These are phyloP conservation scores for Ophiostoma angusticollis DNA, from an alignment of 2,329 filamentous ascomycete species.

Conservation along the genomic window DNA sequence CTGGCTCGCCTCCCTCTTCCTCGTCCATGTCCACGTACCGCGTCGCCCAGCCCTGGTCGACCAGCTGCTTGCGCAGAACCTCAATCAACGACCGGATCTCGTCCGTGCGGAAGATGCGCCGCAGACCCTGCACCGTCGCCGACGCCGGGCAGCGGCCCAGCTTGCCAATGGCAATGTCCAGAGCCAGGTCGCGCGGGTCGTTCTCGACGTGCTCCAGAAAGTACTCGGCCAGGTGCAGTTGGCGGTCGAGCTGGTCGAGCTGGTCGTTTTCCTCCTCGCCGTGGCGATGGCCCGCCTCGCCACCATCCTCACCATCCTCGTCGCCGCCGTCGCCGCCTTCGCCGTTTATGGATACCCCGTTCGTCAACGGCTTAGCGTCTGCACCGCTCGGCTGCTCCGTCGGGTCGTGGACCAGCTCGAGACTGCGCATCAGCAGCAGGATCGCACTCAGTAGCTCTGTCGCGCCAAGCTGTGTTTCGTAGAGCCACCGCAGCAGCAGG, in stretches of 20 bases:
- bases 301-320: slow-evolving; percentile 12
- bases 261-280: slow-evolving; percentile 31
- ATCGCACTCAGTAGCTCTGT: slow-evolving; percentile 55
- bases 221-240: slow-evolving; percentile 55
- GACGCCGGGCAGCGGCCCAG: slow-evolving; percentile 51
- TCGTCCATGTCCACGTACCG: slow-evolving; percentile 50
- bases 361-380: slow-evolving; percentile 20
- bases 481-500: slow-evolving; percentile 52
- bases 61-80: slow-evolving; percentile 59
- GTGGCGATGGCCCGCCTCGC: slow-evolving; percentile 14
- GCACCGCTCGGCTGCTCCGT: slow-evolving; percentile 21
- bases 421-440: slow-evolving; percentile 53
- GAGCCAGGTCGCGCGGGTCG: slow-evolving; percentile 46
- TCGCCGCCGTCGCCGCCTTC: slow-evolving; percentile 17
- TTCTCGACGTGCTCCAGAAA: slow-evolving; percentile 50
- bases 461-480: slow-evolving; percentile 51
- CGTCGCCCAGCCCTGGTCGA: slow-evolving; percentile 63
- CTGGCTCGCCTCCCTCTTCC: slow-evolving; percentile 27
- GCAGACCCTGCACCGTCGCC: slow-evolving; percentile 49
- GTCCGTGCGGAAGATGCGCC: slow-evolving; percentile 48
- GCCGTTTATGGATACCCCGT: slow-evolving; percentile 22
- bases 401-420: slow-evolving; percentile 43
- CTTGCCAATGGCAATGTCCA: slow-evolving; percentile 57
- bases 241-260: slow-evolving; percentile 48
- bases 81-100: slow-evolving; percentile 61